phyloP scores from a whole-genome alignment of 352 stramenopile species.

The Halophytophthora polymorphica region DNA sequence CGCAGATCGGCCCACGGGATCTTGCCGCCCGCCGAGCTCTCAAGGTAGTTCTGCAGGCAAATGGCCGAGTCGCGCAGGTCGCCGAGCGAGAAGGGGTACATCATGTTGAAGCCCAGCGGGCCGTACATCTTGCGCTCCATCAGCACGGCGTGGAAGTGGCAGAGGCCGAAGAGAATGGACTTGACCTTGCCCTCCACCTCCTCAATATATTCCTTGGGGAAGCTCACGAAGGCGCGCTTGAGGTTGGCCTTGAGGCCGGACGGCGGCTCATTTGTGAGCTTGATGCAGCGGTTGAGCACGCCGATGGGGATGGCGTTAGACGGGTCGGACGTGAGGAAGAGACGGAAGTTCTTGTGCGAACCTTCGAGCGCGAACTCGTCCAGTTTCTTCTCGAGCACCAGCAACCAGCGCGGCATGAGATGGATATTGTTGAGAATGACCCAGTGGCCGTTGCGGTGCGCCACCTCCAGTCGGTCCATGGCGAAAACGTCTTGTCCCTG shows the following conservation, averaged over 20 bases:
- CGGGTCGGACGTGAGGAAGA: conserved; percentile 94
- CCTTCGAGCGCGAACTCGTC: conserved; percentile 93
- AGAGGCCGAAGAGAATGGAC: conserved; percentile 96
- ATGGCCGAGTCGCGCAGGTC: conserved; percentile 95
- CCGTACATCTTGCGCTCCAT: conserved; percentile 98
- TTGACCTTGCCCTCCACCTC: conserved; percentile 95
- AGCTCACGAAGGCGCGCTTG: conserved; percentile 96
- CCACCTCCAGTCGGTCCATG: conserved; percentile 93
- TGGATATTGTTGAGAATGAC: conserved; percentile 99
- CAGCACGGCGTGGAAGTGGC: conserved; percentile 96
- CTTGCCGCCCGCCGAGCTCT: conserved; percentile 92
- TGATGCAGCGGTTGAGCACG: conserved; percentile 95
- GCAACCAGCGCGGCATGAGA: conserved; percentile 95
- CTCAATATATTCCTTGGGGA: conserved; percentile 95
- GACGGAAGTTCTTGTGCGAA: conserved; percentile 93
- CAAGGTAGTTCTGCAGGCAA: conserved; percentile 96
- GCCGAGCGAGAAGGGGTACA: conserved; percentile 96
- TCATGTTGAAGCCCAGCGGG: conserved; percentile 98
- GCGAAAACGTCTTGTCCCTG: conserved; percentile 96
- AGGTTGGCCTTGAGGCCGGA: conserved; percentile 95
- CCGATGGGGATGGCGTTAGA: conserved; percentile 94
- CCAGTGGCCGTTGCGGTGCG: conserved; percentile 95
- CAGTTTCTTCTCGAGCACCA: conserved; percentile 96
- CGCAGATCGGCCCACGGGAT: conserved; percentile 97
- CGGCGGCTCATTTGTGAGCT: conserved; percentile 95